Base-by-base conservation (phyloP, 1,284 basidiomycete genomes). In the Schizophyllum amplum region DNA sequence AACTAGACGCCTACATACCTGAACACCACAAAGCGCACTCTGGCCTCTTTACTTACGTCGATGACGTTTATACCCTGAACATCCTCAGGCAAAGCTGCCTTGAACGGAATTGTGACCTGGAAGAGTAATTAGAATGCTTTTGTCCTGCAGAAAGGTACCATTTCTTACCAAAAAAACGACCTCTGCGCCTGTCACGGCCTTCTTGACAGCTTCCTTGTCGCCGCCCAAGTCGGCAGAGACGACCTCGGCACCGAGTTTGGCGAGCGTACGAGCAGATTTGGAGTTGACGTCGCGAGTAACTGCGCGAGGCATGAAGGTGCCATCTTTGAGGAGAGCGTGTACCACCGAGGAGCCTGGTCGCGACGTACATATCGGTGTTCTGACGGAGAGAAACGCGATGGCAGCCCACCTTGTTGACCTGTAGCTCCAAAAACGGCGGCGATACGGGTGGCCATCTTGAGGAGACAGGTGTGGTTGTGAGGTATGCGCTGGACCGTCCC, bases 261-360 rank as follows among this genome's bases (percentile, higher is more conserved):
- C 57, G 6, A 62, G 25, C 21, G 52, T 59, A 6, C 52, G 22
- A 7, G 60, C 50, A 6, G 59, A 55, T 2, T 57, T 54, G 24
- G 58, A 55, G 1, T 59, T 56, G 6, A 56, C 53, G 25, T 64
- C 48, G 25, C 63, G 58, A 2, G 57, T 56, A 33, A 64, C 54
- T 7, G 63, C 63, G n/a, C 62, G 52, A 1, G 59, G 54, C 9
- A 26, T 50, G 52, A 63, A 64, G 15, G 55, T 58, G 13, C 63
- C 63, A 46, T 64, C 63, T 4, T 55, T 42, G 25, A 64, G 55
- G 17, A 63, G 54, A 2, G 26, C 47, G 24, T 42, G 13, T 0
- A 62, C 25, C 9, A 62, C 59, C 5, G 59, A 56, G 49, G 52
- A 50, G 42, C 59, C 59, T 60, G 48, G 11, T 9, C 33, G 48